phyloP scores from a whole-genome alignment of 2,329 filamentous ascomycete species.

The Juglanconis sp. region DNA sequence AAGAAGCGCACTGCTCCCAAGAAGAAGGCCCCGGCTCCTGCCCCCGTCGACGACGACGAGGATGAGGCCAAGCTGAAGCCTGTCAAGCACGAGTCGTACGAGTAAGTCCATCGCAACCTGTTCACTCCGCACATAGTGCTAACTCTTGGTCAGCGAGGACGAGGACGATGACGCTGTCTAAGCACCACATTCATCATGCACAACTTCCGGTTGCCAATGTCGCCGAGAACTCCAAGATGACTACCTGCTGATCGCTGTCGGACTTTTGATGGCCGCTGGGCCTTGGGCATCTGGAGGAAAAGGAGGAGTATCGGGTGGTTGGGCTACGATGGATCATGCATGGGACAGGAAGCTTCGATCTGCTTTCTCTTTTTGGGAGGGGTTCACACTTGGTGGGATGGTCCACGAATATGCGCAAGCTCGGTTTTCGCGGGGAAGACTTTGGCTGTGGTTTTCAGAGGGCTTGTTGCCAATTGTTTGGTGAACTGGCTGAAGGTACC shows the following conservation, averaged over 20 bases:
- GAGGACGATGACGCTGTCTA: constrained; percentile 14
- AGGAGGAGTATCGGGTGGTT: neutral
- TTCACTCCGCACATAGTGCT: neutral
- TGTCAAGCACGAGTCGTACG: constrained; percentile 4
- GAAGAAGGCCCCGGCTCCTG: neutral
- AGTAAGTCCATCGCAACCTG: neutral
- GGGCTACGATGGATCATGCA: neutral
- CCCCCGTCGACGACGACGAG: neutral
- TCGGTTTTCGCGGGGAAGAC: too few species aligned
- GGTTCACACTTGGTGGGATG: neutral
- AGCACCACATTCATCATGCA: neutral
- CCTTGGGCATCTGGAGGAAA: neutral
- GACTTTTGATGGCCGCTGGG: too few species aligned
- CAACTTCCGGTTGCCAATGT: neutral
- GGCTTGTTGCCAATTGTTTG: too few species aligned
- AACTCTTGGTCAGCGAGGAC: constrained; percentile 1
- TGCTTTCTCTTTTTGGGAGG: neutral
- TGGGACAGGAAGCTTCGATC: neutral
- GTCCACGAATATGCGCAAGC: neutral
- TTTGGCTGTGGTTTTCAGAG: too few species aligned
- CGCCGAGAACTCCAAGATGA: constrained; percentile 10
- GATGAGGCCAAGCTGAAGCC: neutral
- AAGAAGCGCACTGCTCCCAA: neutral
- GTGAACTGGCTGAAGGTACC: neutral
- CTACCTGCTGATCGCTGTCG: neutral